Evolutionary conservation across 2,329 filamentous ascomycete genomes (phyloP), one percentile per base, ranked within the genome.

Genomic region (Alternaria postmessia): DNA sequence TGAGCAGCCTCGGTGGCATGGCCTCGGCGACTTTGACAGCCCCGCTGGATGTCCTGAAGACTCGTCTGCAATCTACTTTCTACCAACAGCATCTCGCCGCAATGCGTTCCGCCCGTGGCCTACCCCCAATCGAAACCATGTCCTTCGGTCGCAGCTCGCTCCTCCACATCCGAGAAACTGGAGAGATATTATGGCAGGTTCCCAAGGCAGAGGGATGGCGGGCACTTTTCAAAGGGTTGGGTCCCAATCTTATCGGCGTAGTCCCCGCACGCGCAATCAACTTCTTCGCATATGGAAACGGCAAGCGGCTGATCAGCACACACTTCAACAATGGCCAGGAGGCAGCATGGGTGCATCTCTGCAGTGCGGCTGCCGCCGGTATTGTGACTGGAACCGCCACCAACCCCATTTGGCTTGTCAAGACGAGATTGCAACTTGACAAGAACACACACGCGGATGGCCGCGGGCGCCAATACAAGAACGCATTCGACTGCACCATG

Each of bases 331-430:
- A 87, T 68, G 88, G 90, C 49, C 76, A 88, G 69, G 87, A 93
- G 74, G 86, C 88, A 14, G 86, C 91, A 0, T 91, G 87, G 84
- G 89, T 97, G 11, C 93, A 97, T 76, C 84, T 97, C 8, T 82
- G 87, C 47, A 89, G 93, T 1, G 94, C 91, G 5, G 88, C 91
- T 1, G 84, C 86, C 16, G 93, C 94, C 1, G 94, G 94, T 2
- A 87, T 97, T 43, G 89, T 90, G 7, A 97, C 94, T 0, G 92
- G 92, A 47, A 97, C 94, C 1, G 92, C 91, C 22, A 98, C 94
- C 38, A 97, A 97, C 79, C 94, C 94, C 1, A 97, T 98, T 73
- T 98, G 94, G 94, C 86, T 98, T 64, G 88, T 98, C 75, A 98
- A 98, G 85, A 98, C 94, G 41, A 85, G 94, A 32, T 78, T 98